A percentile compares a stretch with the other conserved stretches of the same genome.
phyloP scores from a whole-genome alignment of 495 filamentous ascomycete species.

The Mycothermus thermophilus region DNA sequence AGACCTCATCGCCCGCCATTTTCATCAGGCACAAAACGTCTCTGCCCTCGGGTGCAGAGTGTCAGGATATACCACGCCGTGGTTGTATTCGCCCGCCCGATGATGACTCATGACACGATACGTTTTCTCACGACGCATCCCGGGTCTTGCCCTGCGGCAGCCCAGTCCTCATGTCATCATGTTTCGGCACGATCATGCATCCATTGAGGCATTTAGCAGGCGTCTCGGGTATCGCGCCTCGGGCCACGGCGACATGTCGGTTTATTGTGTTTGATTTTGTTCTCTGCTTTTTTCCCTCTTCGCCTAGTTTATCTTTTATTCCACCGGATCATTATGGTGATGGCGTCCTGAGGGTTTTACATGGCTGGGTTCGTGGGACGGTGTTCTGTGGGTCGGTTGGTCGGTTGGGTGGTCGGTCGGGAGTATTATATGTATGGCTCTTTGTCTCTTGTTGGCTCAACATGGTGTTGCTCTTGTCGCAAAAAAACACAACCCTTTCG shows the following conservation, averaged over 20 bases:
- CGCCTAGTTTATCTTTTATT: constrained; percentile 5
- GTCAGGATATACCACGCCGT: constrained; percentile 17
- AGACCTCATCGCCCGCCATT: background rate
- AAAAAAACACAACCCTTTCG: no score
- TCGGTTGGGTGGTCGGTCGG: background rate
- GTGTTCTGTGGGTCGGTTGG: constrained; percentile 11
- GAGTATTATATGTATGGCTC: no score
- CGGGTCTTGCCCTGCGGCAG: constrained; percentile 7
- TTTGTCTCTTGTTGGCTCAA: no score
- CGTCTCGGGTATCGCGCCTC: constrained; percentile 3
- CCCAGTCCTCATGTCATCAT: constrained; percentile 6
- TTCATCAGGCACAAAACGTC: constrained; percentile 1
- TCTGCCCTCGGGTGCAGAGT: constrained; percentile 10
- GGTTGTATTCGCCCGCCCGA: constrained; percentile 19
- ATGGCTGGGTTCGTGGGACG: constrained; percentile 9
- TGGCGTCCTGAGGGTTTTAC: constrained; percentile 16
- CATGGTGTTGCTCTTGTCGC: no score
- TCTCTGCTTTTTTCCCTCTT: constrained; percentile 5
- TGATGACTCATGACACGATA: constrained; percentile 9
- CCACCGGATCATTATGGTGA: constrained; percentile 15
- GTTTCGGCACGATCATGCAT: constrained; percentile 6
- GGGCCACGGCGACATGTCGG: constrained; percentile 11
- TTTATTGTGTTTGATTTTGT: constrained; percentile 8
- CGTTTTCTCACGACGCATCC: constrained; percentile 9
- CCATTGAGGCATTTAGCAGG: constrained; percentile 5